Conservation (phyloP, 2,329 filamentous ascomycete species). For the Dothistroma pini region DNA sequence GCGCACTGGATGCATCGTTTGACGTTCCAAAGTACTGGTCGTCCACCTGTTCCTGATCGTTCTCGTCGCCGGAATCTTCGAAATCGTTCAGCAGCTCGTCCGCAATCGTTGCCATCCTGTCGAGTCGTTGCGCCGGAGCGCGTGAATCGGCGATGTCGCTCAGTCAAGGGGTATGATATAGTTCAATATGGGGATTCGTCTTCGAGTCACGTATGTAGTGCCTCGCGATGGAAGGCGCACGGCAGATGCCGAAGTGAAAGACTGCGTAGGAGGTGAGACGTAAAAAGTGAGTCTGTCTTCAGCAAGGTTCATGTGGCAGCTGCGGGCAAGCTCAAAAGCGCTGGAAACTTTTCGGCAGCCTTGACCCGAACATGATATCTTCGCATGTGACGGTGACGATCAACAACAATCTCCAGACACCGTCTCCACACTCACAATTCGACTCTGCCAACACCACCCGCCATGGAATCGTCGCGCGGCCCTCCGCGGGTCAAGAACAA, state of each 20-base stretch:
- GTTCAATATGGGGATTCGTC: background rate
- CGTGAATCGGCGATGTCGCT: background rate
- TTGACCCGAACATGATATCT: conserved; percentile 3
- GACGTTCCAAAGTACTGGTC: conserved; percentile 40
- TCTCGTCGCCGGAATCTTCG: conserved; percentile 78
- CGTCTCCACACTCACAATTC: background rate
- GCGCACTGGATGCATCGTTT: conserved; percentile 36
- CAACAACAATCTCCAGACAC: background rate
- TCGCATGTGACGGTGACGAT: conserved; percentile 5
- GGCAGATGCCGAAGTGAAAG: background rate
- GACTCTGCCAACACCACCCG: background rate
- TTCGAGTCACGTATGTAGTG: background rate
- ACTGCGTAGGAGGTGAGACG: too few relatives aligned
- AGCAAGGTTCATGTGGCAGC: background rate
- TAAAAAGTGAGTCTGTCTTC: background rate
- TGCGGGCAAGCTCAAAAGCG: background rate
- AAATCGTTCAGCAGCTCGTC: conserved; percentile 93
- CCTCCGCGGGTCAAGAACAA: conserved; percentile 99
- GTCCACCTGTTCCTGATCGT: conserved; percentile 52
- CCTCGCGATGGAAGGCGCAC: background rate
- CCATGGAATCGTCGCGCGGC: conserved; percentile 85
- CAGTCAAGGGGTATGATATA: background rate
- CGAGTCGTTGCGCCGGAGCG: conserved; percentile 10
- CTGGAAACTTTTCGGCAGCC: conserved; percentile 1
- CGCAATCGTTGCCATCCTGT: conserved; percentile 77